phyloP scores from a whole-genome alignment of 2,329 filamentous ascomycete species.

The Trichoderma lentiforme region DNA sequence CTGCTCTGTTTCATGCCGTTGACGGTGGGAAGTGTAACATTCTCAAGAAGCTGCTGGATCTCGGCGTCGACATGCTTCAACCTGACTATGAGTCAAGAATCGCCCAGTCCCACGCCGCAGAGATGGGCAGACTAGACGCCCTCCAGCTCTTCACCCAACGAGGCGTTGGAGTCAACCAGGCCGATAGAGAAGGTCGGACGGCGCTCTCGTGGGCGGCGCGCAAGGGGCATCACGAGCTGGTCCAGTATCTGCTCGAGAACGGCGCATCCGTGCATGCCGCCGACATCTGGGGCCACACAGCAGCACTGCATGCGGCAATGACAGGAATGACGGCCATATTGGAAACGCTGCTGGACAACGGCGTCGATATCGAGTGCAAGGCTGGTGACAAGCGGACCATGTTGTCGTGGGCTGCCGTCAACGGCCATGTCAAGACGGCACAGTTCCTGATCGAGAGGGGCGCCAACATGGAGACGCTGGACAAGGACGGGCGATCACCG shows the following conservation, averaged over 20 bases:
- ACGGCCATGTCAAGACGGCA: background rate
- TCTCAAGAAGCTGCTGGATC: background rate
- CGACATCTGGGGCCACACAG: background rate
- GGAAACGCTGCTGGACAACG: background rate
- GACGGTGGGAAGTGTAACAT: background rate
- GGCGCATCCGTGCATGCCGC: background rate
- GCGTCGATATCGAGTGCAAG: background rate
- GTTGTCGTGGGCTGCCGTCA: background rate
- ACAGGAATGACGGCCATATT: background rate
- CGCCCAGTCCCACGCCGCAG: background rate
- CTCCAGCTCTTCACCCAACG: background rate
- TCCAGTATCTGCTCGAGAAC: background rate
- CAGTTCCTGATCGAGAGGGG: background rate
- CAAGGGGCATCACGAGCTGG: background rate
- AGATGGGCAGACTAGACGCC: background rate
- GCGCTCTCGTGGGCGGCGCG: constrained; percentile 4
- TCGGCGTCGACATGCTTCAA: background rate
- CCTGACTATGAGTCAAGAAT: background rate
- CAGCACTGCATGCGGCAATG: constrained; percentile 1
- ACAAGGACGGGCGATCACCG: constrained; percentile 3
- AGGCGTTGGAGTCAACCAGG: background rate
- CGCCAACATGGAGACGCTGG: background rate
- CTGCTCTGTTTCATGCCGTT: constrained; percentile 10
- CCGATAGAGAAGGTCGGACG: background rate
- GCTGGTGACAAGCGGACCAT: background rate